A percentile compares a stretch with the other conserved stretches of the same genome.
These are phyloP conservation scores for Saururus chinensis DNA, from an alignment of 164 flowering plant species.

Conservation along the genomic window DNA sequence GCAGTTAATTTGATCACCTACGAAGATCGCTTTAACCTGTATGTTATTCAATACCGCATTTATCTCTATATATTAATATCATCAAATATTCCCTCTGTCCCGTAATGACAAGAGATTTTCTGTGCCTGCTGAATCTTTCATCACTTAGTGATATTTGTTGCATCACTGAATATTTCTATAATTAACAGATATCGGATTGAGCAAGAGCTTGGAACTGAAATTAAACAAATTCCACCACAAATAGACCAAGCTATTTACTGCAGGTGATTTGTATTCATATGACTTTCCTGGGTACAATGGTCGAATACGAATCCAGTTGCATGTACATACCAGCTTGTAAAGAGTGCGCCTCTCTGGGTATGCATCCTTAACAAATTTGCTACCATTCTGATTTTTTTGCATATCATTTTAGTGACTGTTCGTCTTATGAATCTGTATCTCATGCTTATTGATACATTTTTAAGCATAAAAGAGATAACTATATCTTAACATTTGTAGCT, in stretches of 20 bases:
- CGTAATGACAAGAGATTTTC: too few species aligned
- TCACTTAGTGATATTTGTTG: too few species aligned
- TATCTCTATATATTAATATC: too few species aligned
- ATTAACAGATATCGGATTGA: constrained; percentile 86
- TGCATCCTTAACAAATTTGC: neutral
- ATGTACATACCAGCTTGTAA: neutral
- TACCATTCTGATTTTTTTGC: too few species aligned
- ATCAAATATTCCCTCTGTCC: too few species aligned
- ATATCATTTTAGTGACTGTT: neutral
- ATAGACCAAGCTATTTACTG: constrained; percentile 93
- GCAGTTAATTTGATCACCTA: constrained; percentile 96
- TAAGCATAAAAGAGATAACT: too few species aligned
- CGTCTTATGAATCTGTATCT: too few species aligned
- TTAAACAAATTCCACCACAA: constrained; percentile 96
- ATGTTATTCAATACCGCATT: constrained; percentile 10
- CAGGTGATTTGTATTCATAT: constrained; percentile 23
- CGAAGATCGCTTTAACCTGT: constrained; percentile 98
- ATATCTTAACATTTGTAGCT: too few species aligned
- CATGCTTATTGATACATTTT: too few species aligned
- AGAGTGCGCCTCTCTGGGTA: neutral
- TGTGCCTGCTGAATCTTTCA: neutral
- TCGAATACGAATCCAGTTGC: neutral
- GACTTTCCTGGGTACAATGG: neutral
- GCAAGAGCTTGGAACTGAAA: constrained; percentile 99
- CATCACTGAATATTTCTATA: neutral